phyloP scores from a whole-genome alignment of 148 eudicot genomes.

The Rhododendron ferrugineum region DNA sequence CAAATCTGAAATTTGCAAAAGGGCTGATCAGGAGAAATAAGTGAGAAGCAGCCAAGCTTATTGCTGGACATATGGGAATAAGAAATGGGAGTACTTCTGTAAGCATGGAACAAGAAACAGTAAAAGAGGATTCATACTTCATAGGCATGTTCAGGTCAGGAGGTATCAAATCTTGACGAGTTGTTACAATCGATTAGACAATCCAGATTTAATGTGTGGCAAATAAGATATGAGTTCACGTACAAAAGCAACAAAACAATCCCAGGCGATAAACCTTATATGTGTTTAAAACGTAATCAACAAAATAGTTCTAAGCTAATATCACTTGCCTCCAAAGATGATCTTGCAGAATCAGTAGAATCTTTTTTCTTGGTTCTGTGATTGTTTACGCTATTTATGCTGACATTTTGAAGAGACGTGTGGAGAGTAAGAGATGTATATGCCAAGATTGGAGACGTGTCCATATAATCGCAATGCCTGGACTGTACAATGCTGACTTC shows the following conservation, averaged over 20 bases:
- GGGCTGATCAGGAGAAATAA: background rate
- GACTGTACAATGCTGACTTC: conserved; percentile 69
- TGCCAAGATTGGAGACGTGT: conserved; percentile 46
- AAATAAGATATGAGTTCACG: background rate
- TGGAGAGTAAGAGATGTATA: conserved; percentile 65
- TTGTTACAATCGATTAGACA: background rate
- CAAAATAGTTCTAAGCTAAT: background rate
- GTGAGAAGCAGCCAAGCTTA: background rate
- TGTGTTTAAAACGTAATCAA: background rate
- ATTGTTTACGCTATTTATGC: conserved; percentile 20
- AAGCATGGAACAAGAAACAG: background rate
- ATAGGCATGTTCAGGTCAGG: background rate
- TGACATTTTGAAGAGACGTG: conserved; percentile 47
- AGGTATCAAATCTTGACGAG: background rate
- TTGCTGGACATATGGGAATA: background rate
- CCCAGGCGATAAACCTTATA: background rate
- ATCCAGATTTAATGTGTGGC: background rate
- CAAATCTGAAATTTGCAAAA: background rate
- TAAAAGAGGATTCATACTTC: background rate
- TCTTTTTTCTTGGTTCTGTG: conserved; percentile 19
- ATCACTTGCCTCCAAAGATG: conserved; percentile 46
- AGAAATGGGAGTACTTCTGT: background rate
- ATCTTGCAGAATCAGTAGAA: conserved; percentile 22
- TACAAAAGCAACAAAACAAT: background rate
- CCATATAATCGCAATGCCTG: conserved; percentile 56